Evolutionary conservation across 805 yeast genomes (phyloP).

Genomic region (Candida chauliodis): DNA sequence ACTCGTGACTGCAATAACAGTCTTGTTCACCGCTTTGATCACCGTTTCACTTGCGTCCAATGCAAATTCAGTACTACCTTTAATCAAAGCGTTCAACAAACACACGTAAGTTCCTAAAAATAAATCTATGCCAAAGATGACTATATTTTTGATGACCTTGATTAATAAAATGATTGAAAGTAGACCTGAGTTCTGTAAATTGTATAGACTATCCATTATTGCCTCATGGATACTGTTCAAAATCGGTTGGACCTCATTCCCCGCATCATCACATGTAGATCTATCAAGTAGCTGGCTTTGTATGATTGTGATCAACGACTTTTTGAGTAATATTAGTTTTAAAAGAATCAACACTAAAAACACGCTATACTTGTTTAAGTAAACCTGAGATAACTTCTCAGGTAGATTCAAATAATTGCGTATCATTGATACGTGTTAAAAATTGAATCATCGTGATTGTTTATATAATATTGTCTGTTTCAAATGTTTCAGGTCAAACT

Average conservation of each 20-base stretch:
- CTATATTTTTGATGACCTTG: constrained; percentile 54
- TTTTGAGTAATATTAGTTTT: constrained; percentile 57
- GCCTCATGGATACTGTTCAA: constrained; percentile 7
- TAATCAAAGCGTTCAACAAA: constrained; percentile 67
- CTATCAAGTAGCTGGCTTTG: constrained; percentile 36
- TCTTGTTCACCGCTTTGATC: constrained; percentile 55
- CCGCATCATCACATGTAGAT: constrained; percentile 9
- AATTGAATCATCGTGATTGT: constrained; percentile 5
- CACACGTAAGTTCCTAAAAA: constrained; percentile 87
- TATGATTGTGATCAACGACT: constrained; percentile 31
- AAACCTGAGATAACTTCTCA: constrained; percentile 60
- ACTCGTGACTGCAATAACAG: constrained; percentile 50
- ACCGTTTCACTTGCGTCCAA: constrained; percentile 67
- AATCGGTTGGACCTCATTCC: constrained; percentile 9
- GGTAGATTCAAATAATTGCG: constrained; percentile 34
- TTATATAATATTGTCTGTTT: constrained; percentile 4
- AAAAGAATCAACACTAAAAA: constrained; percentile 51
- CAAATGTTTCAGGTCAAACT: too few relatives aligned
- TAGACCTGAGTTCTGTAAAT: constrained; percentile 43
- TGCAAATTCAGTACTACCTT: constrained; percentile 70
- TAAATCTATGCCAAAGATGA: constrained; percentile 65
- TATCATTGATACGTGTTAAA: neutral
- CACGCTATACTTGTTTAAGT: constrained; percentile 65
- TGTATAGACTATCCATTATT: constrained; percentile 43
- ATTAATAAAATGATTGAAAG: constrained; percentile 37